Base-by-base conservation (phyloP, 2,329 filamentous ascomycete species). In the Alternaria sp. region DNA sequence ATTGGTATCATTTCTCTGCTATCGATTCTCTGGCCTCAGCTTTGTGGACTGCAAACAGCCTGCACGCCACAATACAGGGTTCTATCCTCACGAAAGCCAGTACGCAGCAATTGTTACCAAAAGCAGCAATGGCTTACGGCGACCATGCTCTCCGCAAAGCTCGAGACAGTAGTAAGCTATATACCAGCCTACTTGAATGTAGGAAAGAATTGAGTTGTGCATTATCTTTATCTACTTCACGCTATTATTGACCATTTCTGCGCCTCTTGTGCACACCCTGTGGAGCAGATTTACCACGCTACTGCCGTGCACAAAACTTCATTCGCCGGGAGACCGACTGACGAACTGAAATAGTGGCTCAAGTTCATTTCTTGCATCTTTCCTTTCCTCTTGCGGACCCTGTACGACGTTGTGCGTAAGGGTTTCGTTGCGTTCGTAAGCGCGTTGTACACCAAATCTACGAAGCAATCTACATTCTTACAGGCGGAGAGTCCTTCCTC, bases 1-100 rank as follows among this genome's bases (percentile, higher is more conserved):
- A 59, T 66, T 56, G 62, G 63, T 26, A 32, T 49, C 28, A 40
- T 52, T 32, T n/a, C 40, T 56, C 43, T 59, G 61, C 64, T 21
- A 49, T 62, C 43, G 49, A 55, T 26, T 36, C 49, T 25, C 36
- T 12, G 28, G 28, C 10, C 46, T 44, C 23, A 61, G 46, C 5
- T 57, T 61, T 51, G 59, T 23, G 52, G 57, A 19, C 6, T 45
- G 43, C 23, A 30, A 43, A 12, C 32, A 19, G 32, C 32, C 30
- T 28, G 19, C 23, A 11, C 21, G 30, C 26, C 13, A 40, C 19
- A 5, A 15, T 25, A 36, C 43, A 32, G 64, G 55, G 43, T 30
- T 49, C 50, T 44, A 23, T 40, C 32, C 56, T 56, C 36, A 26
- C 21, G 21, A 46, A 47, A 44, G 43, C 51, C 45, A 51, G 13